phyloP scores from a whole-genome alignment of 768 basidiomycete genomes.

The Termitomyces sp. region DNA sequence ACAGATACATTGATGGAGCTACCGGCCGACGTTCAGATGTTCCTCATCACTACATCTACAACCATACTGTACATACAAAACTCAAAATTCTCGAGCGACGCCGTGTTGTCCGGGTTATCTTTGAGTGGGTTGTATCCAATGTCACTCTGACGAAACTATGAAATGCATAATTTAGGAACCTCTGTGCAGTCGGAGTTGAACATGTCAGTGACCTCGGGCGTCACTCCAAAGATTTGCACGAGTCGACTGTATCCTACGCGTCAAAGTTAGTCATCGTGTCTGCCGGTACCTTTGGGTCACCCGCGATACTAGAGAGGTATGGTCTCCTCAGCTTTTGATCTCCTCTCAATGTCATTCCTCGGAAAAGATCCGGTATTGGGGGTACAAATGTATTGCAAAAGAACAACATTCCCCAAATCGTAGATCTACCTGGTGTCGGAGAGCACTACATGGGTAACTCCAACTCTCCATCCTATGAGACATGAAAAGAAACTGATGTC shows the following conservation, averaged over 20 bases:
- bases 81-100: slow-evolving; percentile 37
- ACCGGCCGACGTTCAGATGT: slow-evolving; percentile 57
- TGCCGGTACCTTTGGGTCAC: slow-evolving; percentile 53
- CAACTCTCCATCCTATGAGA: background rate
- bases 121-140: slow-evolving; percentile 35
- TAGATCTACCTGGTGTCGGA: slow-evolving; percentile 78
- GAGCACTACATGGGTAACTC: slow-evolving; percentile 55
- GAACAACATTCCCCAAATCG: slow-evolving; percentile 43
- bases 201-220: slow-evolving; percentile 37
- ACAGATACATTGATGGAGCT: slow-evolving; percentile 49
- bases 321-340: background rate
- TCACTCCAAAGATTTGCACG: slow-evolving; percentile 20
- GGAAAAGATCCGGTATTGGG: slow-evolving; percentile 61
- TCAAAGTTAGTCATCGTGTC: slow-evolving; percentile 47
- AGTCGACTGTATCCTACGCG: slow-evolving; percentile 29
- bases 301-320: slow-evolving; percentile 50
- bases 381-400: slow-evolving; percentile 41
- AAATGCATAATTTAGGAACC: slow-evolving; percentile 22
- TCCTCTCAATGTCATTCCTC: slow-evolving; percentile 1
- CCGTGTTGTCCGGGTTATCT: slow-evolving; percentile 44
- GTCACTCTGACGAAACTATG: background rate
- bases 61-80: slow-evolving; percentile 39
- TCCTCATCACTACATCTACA: slow-evolving; percentile 51
- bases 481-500: background rate
- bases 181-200: slow-evolving; percentile 51